These are phyloP conservation scores for Mortierella antarctica DNA, from an alignment of 192 early-diverging fungal genomes.

Conservation along the genomic window DNA sequence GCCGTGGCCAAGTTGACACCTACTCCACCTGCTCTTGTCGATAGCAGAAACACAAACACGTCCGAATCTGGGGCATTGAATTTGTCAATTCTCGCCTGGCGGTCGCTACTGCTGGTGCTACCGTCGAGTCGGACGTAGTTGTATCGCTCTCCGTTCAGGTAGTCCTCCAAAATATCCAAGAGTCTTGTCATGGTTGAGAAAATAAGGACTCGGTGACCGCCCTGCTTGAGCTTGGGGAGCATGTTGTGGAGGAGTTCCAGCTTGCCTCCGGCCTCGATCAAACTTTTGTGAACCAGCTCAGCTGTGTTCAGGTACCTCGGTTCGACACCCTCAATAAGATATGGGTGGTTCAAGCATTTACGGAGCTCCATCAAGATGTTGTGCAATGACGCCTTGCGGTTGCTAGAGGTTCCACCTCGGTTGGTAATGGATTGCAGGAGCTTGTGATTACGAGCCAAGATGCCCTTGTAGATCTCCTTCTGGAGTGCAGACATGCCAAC, in stretches of 20 bases:
- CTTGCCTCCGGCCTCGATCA: slow-evolving; percentile 78
- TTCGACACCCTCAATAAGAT: slow-evolving; percentile 69
- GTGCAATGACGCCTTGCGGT: slow-evolving; percentile 31
- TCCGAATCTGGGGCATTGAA: slow-evolving; percentile 74
- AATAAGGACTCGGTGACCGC: slow-evolving; percentile 76
- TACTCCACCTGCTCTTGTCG: slow-evolving; percentile 80
- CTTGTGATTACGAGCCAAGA: slow-evolving; percentile 64
- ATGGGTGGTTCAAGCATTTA: slow-evolving; percentile 80
- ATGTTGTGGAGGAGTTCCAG: slow-evolving; percentile 72
- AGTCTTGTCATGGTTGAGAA: slow-evolving; percentile 90
- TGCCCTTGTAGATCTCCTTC: slow-evolving; percentile 74
- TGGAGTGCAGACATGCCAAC: slow-evolving; percentile 74
- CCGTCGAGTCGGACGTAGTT: slow-evolving; percentile 77
- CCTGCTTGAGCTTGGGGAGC: slow-evolving; percentile 69
- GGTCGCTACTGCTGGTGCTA: slow-evolving; percentile 55
- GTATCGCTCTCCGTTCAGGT: slow-evolving; percentile 64
- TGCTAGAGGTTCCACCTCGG: slow-evolving; percentile 42
- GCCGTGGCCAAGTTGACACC: slow-evolving; percentile 81
- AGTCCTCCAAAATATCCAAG: slow-evolving; percentile 85
- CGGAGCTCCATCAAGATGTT: slow-evolving; percentile 76
- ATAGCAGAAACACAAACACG: slow-evolving; percentile 73
- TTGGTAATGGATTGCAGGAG: slow-evolving; percentile 61
- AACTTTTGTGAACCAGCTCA: slow-evolving; percentile 55
- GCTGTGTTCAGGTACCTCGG: slow-evolving; percentile 36
- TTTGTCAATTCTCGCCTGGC: slow-evolving; percentile 68